phyloP scores from a whole-genome alignment of 768 basidiomycete genomes.

The Megacollybia marginata region DNA sequence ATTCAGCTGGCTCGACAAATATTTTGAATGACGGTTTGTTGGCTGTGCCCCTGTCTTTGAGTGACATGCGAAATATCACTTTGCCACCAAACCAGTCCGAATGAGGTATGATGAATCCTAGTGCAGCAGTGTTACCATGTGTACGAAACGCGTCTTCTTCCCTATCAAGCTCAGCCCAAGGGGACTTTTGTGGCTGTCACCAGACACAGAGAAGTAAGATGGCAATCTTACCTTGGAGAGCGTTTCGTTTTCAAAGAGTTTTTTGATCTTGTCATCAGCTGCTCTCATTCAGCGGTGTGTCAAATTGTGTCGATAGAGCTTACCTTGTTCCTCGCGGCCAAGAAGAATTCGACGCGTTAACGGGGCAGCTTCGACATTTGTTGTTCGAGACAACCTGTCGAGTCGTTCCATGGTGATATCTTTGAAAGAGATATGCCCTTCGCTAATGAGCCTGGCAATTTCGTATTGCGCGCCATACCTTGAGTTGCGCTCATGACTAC shows the following conservation, averaged over 20 bases:
- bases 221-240: neutral
- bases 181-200: slow-evolving; percentile 17
- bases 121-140: slow-evolving; percentile 2
- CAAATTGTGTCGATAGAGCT: neutral
- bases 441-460: no score
- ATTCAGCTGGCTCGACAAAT: slow-evolving; percentile 23
- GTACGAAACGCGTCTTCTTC: slow-evolving; percentile 17
- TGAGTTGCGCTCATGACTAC: no score
- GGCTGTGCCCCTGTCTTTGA: neutral
- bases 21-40: slow-evolving; percentile 11
- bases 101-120: slow-evolving; percentile 18
- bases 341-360: no score
- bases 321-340: neutral
- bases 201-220: neutral
- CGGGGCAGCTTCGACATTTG: no score
- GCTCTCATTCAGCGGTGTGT: neutral
- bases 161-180: slow-evolving; percentile 35
- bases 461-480: no score
- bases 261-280: neutral
- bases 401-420: neutral
- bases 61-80: slow-evolving; percentile 25
- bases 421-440: neutral
- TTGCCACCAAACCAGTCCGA: slow-evolving; percentile 35
- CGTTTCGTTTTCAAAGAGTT: neutral
- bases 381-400: neutral